Evolutionary conservation across 768 basidiomycete genomes (phyloP), one percentile per base, ranked within the genome.

Genomic region (Xerocomellus dryophilus): DNA sequence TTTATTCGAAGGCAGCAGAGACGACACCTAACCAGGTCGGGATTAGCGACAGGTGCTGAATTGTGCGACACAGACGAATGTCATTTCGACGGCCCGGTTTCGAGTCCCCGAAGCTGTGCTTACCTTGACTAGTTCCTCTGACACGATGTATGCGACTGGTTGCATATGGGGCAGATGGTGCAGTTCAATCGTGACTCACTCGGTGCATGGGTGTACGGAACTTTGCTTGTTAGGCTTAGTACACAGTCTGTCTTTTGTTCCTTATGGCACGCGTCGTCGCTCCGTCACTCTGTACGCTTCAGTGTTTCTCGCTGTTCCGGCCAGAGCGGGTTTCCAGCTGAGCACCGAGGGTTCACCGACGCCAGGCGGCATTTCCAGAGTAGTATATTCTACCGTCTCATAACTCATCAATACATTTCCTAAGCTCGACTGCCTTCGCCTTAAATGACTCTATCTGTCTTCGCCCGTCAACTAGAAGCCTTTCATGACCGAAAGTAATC

Each of bases 1-100:
- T 51, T 64, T 77, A 61, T 90, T 90, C 1, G 86, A 88, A 7
- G 88, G 88, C 1, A 93, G 76, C 4, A 82, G 74, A 4, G 81
- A 81, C 3, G 79, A 77, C 25, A 73, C 64, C 78, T 81, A 43
- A 8, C 7, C 36, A 35, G 14, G 51, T 41, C 57, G 20, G 15
- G 8, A 27, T 14, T 47, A 43, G 29, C 25, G 34, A 32, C n/a
- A 9, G 27, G 32, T 27, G 35, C 31, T 3, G 39, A 29, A 17
- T 31, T 9, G 18, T 18, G 31, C 18, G 11, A 15, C 18, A 18
- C 5, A 27, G 10, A 43, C 20, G 0, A 29, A n/a, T n/a, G n/a
- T n/a, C n/a, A n/a, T n/a, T n/a, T n/a, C n/a, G n/a, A 8, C 31
- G n/a, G 32, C 34, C 38, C n/a, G 15, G 15, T 5, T 38, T 15